Evolutionary conservation across 345 rosid genomes (phyloP).

Genomic region (Brassica cretica): DNA sequence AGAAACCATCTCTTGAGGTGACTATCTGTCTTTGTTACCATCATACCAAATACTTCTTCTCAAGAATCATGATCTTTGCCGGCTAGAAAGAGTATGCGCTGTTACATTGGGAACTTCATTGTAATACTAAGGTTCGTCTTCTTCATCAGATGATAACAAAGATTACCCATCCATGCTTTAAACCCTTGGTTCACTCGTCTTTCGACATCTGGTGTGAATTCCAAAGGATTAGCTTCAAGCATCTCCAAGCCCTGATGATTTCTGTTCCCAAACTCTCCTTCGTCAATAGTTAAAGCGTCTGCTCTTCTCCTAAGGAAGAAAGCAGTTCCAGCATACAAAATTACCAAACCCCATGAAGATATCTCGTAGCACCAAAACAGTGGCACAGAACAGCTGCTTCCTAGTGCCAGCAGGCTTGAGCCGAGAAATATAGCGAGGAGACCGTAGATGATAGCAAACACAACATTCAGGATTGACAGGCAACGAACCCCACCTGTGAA

Average conservation of each 20-base stretch:
- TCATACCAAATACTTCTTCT: conserved; percentile 7
- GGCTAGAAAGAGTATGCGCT: conserved; percentile 40
- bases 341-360: conserved; percentile 75
- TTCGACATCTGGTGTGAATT: conserved; percentile 77
- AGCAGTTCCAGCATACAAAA: conserved; percentile 73
- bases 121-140: conserved; percentile 67
- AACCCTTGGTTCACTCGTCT: conserved; percentile 82
- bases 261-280: conserved; percentile 59
- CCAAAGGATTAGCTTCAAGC: conserved; percentile 74
- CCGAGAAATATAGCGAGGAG: conserved; percentile 86
- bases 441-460: conserved; percentile 71
- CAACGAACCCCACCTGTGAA: conserved; percentile 85
- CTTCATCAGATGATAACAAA: conserved; percentile 83
- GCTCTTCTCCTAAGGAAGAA: conserved; percentile 74
- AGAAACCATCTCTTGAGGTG: conserved; percentile 21
- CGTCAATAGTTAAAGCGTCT: conserved; percentile 57
- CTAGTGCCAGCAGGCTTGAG: conserved; percentile 84
- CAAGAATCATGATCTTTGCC: conserved; percentile 47
- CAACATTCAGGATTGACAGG: conserved; percentile 65
- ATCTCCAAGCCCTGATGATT: conserved; percentile 75
- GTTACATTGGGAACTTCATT: conserved; percentile 44
- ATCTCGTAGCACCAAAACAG: conserved; percentile 96
- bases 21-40: not conserved
- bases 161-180: conserved; percentile 93
- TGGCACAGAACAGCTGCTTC: conserved; percentile 71